Evolutionary conservation across 306 rosid genomes (phyloP).

Genomic region (cucumber (Cucumis sativus)): Cucumber_9930_V3 NC_026659.2:3379501-3380000

Average conservation of each 20-base stretch:
- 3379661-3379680: not conserved
- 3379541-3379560: slow-evolving; percentile 88
- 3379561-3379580: slow-evolving; percentile 28
- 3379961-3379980: too few relatives aligned
- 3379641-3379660: not conserved
- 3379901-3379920: not conserved
- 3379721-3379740: not conserved
- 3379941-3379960: too few relatives aligned
- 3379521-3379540: slow-evolving; percentile 73
- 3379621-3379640: not conserved
- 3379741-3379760: not conserved
- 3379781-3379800: not conserved
- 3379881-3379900: not conserved
- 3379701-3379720: not conserved
- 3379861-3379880: not conserved
- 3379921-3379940: too few relatives aligned
- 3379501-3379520: slow-evolving; percentile 59
- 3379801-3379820: not conserved
- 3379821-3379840: not conserved
- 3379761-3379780: not conserved
- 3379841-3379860: not conserved
- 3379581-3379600: slow-evolving; percentile 50
- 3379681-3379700: not conserved
- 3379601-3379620: slow-evolving; percentile 18
- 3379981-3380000: too few relatives aligned